Base-by-base conservation (phyloP, 2,329 filamentous ascomycete species). In the Fragosphaeria purpurea region DNA sequence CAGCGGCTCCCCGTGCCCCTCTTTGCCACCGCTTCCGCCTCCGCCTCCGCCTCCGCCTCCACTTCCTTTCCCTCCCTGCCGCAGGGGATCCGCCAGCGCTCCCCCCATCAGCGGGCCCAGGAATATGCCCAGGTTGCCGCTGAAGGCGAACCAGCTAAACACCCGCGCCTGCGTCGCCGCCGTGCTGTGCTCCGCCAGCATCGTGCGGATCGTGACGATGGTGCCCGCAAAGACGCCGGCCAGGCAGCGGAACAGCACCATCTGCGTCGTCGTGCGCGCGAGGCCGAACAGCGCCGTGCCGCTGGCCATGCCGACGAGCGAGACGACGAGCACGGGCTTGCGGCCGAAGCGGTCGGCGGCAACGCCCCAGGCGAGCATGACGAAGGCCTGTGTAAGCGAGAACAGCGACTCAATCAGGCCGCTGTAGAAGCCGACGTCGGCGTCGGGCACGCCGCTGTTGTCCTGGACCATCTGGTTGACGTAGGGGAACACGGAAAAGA, bases 401-500 rank as follows among this genome's bases (percentile, higher is more conserved):
- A 90, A 91, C 34, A 88, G 67, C 41, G 79, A 78, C 68, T 84
- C 81, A 61, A 91, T 88, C 10, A 89, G 68, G 2, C 87, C 87
- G 51, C 75, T 80, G 70, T 88, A 91, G 68, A 90, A 91, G 2
- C 87, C 87, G 4, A 88, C 80, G 62, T 88, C 82, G n/a, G 75
- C 67, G 43, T 78, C 69, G 1, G 72, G 63, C 2, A 91, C 66
- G 9, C 71, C 60, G 8, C 85, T 85, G 52, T 82, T 83, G 51
- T 77, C 71, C 63, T 78, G 70, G 39, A 87, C 80, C 86, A 91
- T 91, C 61, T 83, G 72, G 60, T 82, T 87, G 65, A 93, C 77
- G 66, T 86, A 91, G 1, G 86, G 85, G 59, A 91, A 86, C 63
- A 91, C 88, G 62, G 75, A 80, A 70, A 90, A 91, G 69, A 88